Conservation (phyloP, 2,329 filamentous ascomycete species). For the Orbilia blumenaviensis region DNA sequence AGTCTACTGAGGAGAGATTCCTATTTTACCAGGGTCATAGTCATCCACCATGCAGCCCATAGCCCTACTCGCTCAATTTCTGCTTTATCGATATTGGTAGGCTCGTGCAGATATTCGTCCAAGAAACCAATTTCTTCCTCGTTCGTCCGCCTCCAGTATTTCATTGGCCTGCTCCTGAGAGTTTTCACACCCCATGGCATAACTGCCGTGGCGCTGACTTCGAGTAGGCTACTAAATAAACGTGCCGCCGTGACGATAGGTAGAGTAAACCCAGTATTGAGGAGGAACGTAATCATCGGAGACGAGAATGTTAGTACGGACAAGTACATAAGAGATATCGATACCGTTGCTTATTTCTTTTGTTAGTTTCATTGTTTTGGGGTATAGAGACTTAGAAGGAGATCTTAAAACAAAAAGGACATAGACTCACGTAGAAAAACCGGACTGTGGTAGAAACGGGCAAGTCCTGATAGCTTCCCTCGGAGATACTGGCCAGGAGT, state of each 20-base stretch:
- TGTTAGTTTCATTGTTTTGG: not conserved
- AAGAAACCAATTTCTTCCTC: constrained; percentile 53
- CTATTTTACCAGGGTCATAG: constrained; percentile 61
- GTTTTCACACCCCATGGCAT: constrained; percentile 65
- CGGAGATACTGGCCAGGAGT: constrained; percentile 11
- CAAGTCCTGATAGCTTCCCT: constrained; percentile 59
- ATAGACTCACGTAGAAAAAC: constrained; percentile 60
- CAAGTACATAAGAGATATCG: constrained; percentile 66
- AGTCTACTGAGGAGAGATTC: not conserved
- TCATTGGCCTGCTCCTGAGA: constrained; percentile 50
- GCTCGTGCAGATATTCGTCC: constrained; percentile 56
- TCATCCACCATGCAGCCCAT: constrained; percentile 63
- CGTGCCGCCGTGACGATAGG: constrained; percentile 60
- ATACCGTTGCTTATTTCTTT: constrained; percentile 62
- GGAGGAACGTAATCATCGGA: constrained; percentile 68
- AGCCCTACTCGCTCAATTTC: constrained; percentile 60
- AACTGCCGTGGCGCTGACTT: constrained; percentile 67
- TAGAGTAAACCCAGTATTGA: constrained; percentile 65
- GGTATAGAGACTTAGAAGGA: not conserved
- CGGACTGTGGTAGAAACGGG: constrained; percentile 60
- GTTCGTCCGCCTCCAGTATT: constrained; percentile 6
- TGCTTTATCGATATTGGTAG: constrained; percentile 59
- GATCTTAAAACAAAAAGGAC: not conserved
- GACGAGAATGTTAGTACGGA: constrained; percentile 68
- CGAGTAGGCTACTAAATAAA: constrained; percentile 64